Evolutionary conservation across 768 basidiomycete genomes (phyloP), one percentile per base, ranked within the genome.

Genomic region (Suillus alpinus): DNA sequence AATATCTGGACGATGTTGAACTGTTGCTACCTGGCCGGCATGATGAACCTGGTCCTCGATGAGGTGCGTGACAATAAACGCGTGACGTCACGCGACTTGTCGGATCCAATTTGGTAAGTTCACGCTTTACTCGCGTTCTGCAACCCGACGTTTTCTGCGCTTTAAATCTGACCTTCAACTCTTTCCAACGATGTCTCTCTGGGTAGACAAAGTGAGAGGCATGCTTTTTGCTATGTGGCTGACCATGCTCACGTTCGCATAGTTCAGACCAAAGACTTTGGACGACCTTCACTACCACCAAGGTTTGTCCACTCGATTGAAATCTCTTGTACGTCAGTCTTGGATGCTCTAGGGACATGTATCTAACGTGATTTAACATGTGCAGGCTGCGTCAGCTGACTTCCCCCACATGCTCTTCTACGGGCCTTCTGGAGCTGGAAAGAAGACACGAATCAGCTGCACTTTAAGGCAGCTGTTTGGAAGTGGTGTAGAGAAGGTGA

Each of bases 391-490:
- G 1, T 89, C 92, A 1, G 92, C 93, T 0, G 95, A 98, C 78
- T 98, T 99, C 71, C 96, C 96, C 8, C 96, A 99, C 72, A 88
- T 97, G 79, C 84, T 99, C 1, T 96, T 98, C 78, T 99, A 98
- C 69, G 96, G 96, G 0, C 96, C 96, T 9, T 92, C 92, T 4
- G 96, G 96, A 23, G 94, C 96, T 14, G 96, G 96, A 16, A 98
- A 98, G 81, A 99, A 99, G 83, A 98, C 96, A 47, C 82, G 96
- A 40, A 94, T 98, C 67, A 88, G 89, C 66, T 92, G 91, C 63
- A 95, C 93, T 6, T 73, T 99, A 60, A 80, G 89, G 64, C 88
- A 97, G 67, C 73, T 98, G 55, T 99, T 94, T 76, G 97, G 96
- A 0, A 80, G 85, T 47, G 94, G 95, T 1, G 94, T 89, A 2